A percentile compares a stretch with the other conserved stretches of the same genome.
These are phyloP conservation scores for Phytophthora aleatoria DNA, from an alignment of 352 stramenopile genomes.

Conservation along the genomic window DNA sequence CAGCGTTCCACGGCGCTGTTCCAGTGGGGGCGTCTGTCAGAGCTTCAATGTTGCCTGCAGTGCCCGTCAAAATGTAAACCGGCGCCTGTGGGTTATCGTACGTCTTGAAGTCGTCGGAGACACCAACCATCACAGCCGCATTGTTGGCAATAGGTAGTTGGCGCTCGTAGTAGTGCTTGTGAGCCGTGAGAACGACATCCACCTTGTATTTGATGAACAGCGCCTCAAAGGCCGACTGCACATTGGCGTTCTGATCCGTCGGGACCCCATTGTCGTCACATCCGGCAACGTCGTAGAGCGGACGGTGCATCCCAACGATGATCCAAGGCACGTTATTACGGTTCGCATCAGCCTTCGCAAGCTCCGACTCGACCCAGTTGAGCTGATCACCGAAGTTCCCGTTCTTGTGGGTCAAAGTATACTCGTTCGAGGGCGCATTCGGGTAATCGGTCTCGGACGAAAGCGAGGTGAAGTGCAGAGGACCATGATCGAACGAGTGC, in stretches of 20 bases:
- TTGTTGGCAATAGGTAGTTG: constrained; percentile 45
- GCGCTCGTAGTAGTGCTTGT: constrained; percentile 54
- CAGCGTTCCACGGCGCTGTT: constrained; percentile 32
- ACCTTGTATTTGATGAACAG: constrained; percentile 61
- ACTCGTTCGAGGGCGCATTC: constrained; percentile 39
- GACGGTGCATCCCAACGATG: constrained; percentile 52
- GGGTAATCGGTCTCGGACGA: constrained; percentile 66
- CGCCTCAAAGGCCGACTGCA: constrained; percentile 53
- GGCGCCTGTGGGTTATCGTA: constrained; percentile 51
- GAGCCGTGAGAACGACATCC: constrained; percentile 46
- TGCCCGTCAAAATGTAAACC: constrained; percentile 49
- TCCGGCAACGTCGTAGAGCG: constrained; percentile 42
- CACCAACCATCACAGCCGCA: constrained; percentile 34
- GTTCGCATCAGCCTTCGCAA: constrained; percentile 42
- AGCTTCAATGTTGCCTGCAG: constrained; percentile 28
- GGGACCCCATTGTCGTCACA: constrained; percentile 15
- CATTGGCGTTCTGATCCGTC: constrained; percentile 8
- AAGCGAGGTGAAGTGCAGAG: constrained; percentile 71
- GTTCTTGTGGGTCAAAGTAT: constrained; percentile 36
- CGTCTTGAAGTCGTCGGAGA: constrained; percentile 37
- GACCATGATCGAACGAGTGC: constrained; percentile 43
- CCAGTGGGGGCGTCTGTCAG: constrained; percentile 27
- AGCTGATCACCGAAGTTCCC: constrained; percentile 45
- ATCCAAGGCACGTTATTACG: constrained; percentile 50
- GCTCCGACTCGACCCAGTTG: constrained; percentile 49